A percentile compares a stretch with the other conserved stretches of the same genome.
Evolutionary conservation across 495 filamentous ascomycete species (phyloP).

Genomic region (Aspergillus ostianus): DNA sequence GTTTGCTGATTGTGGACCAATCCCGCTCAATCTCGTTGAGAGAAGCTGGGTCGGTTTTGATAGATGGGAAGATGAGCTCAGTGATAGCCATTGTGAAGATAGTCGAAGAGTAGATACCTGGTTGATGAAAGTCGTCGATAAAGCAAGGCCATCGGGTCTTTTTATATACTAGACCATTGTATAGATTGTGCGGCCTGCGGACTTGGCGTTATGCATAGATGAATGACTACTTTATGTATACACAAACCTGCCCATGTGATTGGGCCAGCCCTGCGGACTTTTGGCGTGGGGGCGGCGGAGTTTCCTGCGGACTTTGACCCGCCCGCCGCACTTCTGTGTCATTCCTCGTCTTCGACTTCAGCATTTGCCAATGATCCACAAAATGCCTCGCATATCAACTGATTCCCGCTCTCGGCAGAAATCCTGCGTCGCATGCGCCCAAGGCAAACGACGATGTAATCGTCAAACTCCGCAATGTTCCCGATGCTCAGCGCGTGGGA

Average conservation of each 20-base stretch:
- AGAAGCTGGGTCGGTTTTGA: not conserved
- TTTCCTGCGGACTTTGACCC: conserved; percentile 2
- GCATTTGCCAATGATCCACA: not conserved
- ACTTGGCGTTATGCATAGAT: too few relatives aligned
- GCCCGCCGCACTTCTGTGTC: too few relatives aligned
- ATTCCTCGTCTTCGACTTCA: not conserved
- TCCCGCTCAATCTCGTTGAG: conserved; percentile 1
- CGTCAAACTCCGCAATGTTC: conserved; percentile 24
- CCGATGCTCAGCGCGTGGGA: conserved; percentile 14
- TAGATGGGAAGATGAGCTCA: conserved; percentile 2
- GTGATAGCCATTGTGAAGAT: not conserved
- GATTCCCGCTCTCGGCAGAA: conserved; percentile 10
- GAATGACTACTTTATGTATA: too few relatives aligned
- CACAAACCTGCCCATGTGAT: too few relatives aligned
- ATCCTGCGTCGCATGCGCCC: conserved; percentile 18
- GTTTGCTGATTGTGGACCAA: not conserved
- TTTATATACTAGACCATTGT: too few relatives aligned
- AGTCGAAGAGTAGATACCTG: not conserved
- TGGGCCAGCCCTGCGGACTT: not conserved
- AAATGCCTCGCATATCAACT: not conserved
- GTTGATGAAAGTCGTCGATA: too few relatives aligned
- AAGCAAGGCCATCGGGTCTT: too few relatives aligned
- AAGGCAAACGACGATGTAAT: conserved; percentile 21
- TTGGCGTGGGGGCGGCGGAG: not conserved
- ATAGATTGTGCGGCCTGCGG: too few relatives aligned